Evolutionary conservation across 2,329 filamentous ascomycete species (phyloP).

Genomic region (Colletotrichum falcatum): DNA sequence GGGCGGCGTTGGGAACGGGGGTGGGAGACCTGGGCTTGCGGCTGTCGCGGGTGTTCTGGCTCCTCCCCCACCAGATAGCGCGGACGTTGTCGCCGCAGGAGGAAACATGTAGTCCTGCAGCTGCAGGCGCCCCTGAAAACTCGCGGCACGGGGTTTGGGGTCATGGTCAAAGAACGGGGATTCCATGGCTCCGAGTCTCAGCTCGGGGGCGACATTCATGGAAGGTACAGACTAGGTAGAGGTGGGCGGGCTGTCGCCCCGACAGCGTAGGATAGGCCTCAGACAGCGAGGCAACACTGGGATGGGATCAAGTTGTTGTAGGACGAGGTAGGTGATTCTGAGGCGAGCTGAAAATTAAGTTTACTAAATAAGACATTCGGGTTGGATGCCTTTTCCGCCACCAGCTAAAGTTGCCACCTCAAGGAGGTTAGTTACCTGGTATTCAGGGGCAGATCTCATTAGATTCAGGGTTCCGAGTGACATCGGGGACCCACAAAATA

Average conservation of each 20-base stretch:
- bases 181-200: constrained; percentile 15
- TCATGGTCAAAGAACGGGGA: constrained; percentile 29
- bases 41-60: background rate
- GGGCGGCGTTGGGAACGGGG: constrained; percentile 40
- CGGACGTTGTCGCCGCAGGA: constrained; percentile 27
- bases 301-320: background rate
- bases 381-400: background rate
- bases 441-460: background rate
- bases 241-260: too few species aligned
- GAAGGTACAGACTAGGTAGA: too few species aligned
- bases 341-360: background rate
- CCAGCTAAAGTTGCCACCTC: constrained; percentile 11
- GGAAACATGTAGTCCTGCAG: constrained; percentile 59
- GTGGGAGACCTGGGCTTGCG: background rate
- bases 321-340: background rate
- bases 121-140: constrained; percentile 58
- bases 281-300: background rate
- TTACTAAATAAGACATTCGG: background rate
- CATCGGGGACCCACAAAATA: background rate
- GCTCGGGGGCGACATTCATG: background rate
- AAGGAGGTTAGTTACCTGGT: background rate
- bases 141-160: constrained; percentile 46
- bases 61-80: background rate
- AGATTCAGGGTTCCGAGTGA: background rate
- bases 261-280: background rate